Evolutionary conservation across 257 asterid species (phyloP), one percentile per base, ranked within the genome.

Genomic region (Solanum sitiens): DNA sequence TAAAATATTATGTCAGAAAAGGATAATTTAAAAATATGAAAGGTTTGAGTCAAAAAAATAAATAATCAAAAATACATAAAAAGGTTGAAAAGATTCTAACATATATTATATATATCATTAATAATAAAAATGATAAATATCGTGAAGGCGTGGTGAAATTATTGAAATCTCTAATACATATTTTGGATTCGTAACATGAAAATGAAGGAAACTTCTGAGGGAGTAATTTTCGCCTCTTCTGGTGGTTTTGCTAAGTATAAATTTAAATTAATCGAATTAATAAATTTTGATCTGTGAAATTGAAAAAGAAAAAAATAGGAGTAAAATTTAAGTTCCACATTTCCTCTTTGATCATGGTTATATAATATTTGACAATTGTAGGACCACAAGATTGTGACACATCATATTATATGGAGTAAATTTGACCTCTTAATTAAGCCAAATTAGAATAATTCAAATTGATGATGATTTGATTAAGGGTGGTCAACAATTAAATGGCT

Each of bases 271-370:
- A 53, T 53, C 0, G 0, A 53, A 2, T 56, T 1, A 4, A 18
- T 18, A 2, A 7, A 18, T 18, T 8, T 56, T 1, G 2, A 56
- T 18, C 4, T 0, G 0, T 53, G n/a, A 47, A 47, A 50, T 14
- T 0, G 2, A 14, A 50, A 5, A 50, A 50, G 3, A 4, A 13
- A 47, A 47, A 47, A 47, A n/a, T 47, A 47, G 13, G 21, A 50
- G 59, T 50, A 50, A 50, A 50, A 20, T 50, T 14, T 53, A 53
- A 53, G n/a, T 16, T 53, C 1, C 63, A 2, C 9, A 15, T 18
- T 56, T 18, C n/a, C 65, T 56, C 65, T 56, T 18, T 56, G 65
- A 56, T 56, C 65, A 56, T 18, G 65, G n/a, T 56, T n/a, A 53
- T 56, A 18, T 53, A 4, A 53, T 53, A 53, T 53, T 53, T 53